Evolutionary conservation across 441 rosid species (phyloP), one percentile per base, ranked within the genome.

Genomic region (Adansonia grandidieri): DNA sequence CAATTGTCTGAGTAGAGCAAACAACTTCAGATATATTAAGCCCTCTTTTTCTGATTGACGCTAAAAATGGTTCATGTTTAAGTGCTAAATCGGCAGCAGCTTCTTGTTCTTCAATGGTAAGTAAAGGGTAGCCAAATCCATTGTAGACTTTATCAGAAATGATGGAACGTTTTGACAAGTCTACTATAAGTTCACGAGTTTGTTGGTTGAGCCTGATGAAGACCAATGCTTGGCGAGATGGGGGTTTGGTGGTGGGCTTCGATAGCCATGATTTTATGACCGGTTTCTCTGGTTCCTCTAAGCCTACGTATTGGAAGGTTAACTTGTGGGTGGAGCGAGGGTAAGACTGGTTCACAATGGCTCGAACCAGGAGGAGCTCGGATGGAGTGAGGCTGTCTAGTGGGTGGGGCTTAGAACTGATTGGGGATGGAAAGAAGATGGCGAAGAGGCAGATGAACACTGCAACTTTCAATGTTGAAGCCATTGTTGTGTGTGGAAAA

Each of bases 201-300:
- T 71, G 62, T 37, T 75, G 37, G 61, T 81, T 51, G 71, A 67
- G 9, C 1, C 85, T 64, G 40, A 72, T 44, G 5, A 82, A 28
- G 58, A 70, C 78, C 0, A 78, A 47, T 48, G 88, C 88, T 67
- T 74, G 80, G 4, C 89, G 86, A 4, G 85, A 82, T 11, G 74
- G 79, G 47, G 58, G n/a, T 44, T 64, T 11, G 7, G n/a, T 1
- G 11, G 74, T 1, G 15, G 78, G 45, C 7, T 65, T 72, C 14
- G 80, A 70, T 22, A 82, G 72, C 88, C 88, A 88, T 1, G 80
- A 78, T 6, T 75, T 81, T 58, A 88, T n/a, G 6, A 8, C n/a
- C 0, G 78, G 50, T 62, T 85, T 86, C 32, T 85, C 82, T 2
- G 87, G 89, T 37, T 88, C 88, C 57, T 85, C 85, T 32, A 86